These are phyloP conservation scores for slime mould (Dictyostelium discoideum) DNA, from an alignment of 78 protist genomes.

Conservation along the genomic window dicty_2.7 NC_007089.4:5748001-5748500, in stretches of 20 bases:
- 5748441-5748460: background rate
- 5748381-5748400: background rate
- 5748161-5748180: constrained; percentile 63
- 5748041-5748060: constrained; percentile 65
- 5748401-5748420: background rate
- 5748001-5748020: constrained; percentile 36
- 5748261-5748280: constrained; percentile 49
- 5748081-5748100: constrained; percentile 22
- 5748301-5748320: constrained; percentile 30
- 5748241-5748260: constrained; percentile 22
- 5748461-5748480: background rate
- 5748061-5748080: constrained; percentile 51
- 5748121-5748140: constrained; percentile 29
- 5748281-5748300: constrained; percentile 11
- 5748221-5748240: constrained; percentile 47
- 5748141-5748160: constrained; percentile 18
- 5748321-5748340: constrained; percentile 30
- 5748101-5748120: constrained; percentile 18
- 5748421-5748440: background rate
- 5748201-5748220: constrained; percentile 73
- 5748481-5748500: background rate
- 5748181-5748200: constrained; percentile 43
- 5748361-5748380: constrained; percentile 37
- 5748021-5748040: constrained; percentile 27
- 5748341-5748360: constrained; percentile 15